phyloP scores from a whole-genome alignment of 208 protist species.

The Acanthamoeba triangularis region DNA sequence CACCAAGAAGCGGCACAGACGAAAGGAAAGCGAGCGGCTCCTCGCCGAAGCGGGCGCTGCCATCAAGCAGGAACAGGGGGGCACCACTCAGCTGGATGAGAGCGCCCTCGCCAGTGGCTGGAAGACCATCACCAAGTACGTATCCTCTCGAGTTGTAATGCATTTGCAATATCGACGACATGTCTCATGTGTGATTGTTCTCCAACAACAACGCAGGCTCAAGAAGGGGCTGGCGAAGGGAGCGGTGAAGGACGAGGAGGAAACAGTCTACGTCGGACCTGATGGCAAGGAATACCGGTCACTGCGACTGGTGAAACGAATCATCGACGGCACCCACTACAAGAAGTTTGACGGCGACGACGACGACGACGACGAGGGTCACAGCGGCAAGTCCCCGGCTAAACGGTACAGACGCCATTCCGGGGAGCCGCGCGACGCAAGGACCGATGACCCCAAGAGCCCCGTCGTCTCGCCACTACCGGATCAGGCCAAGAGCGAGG shows the following conservation, averaged over 20 bases:
- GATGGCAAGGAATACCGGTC: slow-evolving; percentile 46
- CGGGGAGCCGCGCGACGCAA: background rate
- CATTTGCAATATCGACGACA: background rate
- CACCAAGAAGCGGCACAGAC: background rate
- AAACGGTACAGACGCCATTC: background rate
- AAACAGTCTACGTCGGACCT: slow-evolving; percentile 24
- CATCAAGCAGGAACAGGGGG: background rate
- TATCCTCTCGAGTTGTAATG: no score
- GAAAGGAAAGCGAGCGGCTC: background rate
- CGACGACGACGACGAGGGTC: background rate
- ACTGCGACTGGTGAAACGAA: slow-evolving; percentile 16
- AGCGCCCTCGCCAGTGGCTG: background rate
- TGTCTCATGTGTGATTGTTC: background rate
- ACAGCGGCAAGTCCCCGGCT: background rate
- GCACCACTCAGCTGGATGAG: background rate
- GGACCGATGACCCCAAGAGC: background rate
- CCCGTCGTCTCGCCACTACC: background rate
- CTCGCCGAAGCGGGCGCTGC: background rate
- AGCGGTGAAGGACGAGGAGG: background rate
- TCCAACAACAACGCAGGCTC: background rate
- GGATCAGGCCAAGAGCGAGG: background rate
- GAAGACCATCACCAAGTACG: slow-evolving; percentile 5
- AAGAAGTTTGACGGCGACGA: background rate
- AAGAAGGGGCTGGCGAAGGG: slow-evolving; percentile 1
- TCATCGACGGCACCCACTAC: background rate